phyloP scores from a whole-genome alignment of 257 asterid genomes.

The Mitragyna speciosa region DNA sequence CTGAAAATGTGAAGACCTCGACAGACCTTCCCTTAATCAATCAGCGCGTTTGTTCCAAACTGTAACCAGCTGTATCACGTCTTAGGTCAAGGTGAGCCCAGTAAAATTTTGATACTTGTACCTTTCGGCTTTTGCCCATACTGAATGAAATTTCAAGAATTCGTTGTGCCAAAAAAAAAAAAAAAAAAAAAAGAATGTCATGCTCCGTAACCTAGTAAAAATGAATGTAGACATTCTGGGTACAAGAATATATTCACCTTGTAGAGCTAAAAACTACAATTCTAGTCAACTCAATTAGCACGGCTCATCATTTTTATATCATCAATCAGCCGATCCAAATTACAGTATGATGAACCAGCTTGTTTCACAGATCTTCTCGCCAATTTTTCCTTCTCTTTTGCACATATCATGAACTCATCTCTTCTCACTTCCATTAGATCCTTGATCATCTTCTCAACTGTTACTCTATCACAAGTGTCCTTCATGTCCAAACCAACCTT shows the following conservation, averaged over 20 bases:
- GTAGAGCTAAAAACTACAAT: not conserved
- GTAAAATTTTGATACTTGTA: not conserved
- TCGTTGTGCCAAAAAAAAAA: not conserved
- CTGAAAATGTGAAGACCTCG: too few relatives aligned
- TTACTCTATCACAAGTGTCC: conserved; percentile 32
- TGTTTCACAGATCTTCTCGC: conserved; percentile 20
- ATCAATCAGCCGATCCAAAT: conserved; percentile 26
- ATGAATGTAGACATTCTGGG: too few relatives aligned
- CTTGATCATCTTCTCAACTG: conserved; percentile 20
- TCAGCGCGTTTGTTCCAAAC: not conserved
- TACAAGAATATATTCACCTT: not conserved
- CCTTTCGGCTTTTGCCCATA: not conserved
- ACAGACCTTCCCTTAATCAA: not conserved
- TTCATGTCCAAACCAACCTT: conserved; percentile 39
- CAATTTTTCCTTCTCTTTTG: conserved; percentile 18
- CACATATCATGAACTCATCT: conserved; percentile 17
- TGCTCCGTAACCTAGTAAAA: not conserved
- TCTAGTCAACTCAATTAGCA: conserved; percentile 4
- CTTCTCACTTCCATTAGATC: conserved; percentile 31
- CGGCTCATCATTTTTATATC: conserved; percentile 23
- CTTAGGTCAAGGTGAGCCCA: not conserved
- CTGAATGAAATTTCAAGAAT: not conserved
- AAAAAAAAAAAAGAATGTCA: not conserved
- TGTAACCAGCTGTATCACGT: not conserved
- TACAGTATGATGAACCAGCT: conserved; percentile 23